Evolutionary conservation across 345 rosid genomes (phyloP).

Genomic region (Lenwebbia sp.): DNA sequence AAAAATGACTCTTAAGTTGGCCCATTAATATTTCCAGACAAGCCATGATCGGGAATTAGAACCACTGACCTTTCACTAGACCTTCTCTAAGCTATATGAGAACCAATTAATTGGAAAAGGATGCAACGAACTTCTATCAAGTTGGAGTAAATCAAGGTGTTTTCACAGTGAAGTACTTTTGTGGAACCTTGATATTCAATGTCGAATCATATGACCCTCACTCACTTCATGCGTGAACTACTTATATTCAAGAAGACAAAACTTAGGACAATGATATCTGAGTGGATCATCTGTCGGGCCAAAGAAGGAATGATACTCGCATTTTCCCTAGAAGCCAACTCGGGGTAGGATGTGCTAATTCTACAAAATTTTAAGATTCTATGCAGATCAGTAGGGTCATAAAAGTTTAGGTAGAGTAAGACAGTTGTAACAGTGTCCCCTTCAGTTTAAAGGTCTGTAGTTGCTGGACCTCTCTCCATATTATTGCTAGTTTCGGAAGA

Average conservation of each 20-base stretch:
- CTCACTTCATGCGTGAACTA: not conserved
- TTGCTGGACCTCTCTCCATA: not conserved
- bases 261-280: not conserved
- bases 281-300: not conserved
- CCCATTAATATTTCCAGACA: too few relatives aligned
- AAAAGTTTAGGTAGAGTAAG: not conserved
- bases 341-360: not conserved
- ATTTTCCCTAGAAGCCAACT: not conserved
- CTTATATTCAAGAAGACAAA: not conserved
- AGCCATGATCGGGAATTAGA: too few relatives aligned
- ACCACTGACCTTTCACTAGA: too few relatives aligned
- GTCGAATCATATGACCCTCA: not conserved
- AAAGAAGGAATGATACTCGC: not conserved
- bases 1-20: too few relatives aligned
- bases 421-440: not conserved
- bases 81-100: too few relatives aligned
- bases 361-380: not conserved
- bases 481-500: not conserved
- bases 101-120: too few relatives aligned
- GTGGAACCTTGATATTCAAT: not conserved
- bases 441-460: not conserved
- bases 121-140: too few relatives aligned
- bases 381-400: not conserved
- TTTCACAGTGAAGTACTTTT: too few relatives aligned
- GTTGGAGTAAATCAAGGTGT: too few relatives aligned